Conservation (phyloP, 192 early-diverging fungal genomes). For the Neocallimastix lanati region DNA sequence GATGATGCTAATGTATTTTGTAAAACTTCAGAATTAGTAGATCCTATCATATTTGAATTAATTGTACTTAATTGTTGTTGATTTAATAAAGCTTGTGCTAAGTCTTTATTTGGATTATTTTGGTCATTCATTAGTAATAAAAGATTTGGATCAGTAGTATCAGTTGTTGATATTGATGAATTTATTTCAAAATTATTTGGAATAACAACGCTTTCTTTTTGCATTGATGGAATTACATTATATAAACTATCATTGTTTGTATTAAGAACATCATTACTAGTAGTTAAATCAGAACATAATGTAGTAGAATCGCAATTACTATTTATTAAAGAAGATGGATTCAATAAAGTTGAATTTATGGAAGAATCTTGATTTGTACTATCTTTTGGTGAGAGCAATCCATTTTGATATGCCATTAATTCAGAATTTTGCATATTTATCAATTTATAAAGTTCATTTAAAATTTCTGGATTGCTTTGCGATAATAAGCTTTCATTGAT, state of each 20-base stretch:
- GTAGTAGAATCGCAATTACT: too few species aligned
- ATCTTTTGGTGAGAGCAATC: neutral
- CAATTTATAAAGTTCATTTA: neutral
- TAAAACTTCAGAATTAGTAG: neutral
- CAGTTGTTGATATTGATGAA: neutral
- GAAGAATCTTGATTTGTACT: neutral
- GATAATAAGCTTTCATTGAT: neutral
- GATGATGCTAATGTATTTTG: neutral
- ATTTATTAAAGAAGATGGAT: neutral
- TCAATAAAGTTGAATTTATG: neutral
- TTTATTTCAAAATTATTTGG: neutral
- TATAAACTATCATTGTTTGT: neutral
- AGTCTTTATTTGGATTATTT: neutral
- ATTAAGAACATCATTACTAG: too few species aligned
- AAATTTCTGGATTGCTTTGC: neutral
- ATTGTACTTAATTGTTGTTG: neutral
- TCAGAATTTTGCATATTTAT: neutral
- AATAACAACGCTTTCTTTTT: neutral
- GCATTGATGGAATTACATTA: neutral
- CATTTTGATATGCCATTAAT: too few species aligned
- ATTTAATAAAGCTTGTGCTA: neutral
- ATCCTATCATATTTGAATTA: neutral
- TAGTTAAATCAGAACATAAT: too few species aligned
- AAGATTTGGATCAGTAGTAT: neutral
- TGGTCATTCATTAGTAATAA: neutral